These are phyloP conservation scores for peach (Prunus persica) DNA, from an alignment of 306 rosid species.

Conservation along the genomic window DNA sequence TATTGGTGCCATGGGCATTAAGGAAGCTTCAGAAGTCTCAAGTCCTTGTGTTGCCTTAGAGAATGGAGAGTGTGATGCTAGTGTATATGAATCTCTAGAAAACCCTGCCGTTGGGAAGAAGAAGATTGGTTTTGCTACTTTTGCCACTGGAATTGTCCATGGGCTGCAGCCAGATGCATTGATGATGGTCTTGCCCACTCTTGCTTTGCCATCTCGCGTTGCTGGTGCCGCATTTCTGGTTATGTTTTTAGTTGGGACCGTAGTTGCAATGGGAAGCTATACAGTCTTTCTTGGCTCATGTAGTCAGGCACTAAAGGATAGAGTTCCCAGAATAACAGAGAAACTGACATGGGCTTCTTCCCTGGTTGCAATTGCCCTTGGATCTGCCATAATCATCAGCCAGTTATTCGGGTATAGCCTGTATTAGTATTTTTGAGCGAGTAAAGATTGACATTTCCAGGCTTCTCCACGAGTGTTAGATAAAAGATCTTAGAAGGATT, in stretches of 20 bases:
- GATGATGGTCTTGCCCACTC: conserved; percentile 97
- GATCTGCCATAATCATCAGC: conserved; percentile 74
- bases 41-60: conserved; percentile 73
- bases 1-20: conserved; percentile 89
- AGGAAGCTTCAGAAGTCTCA: conserved; percentile 79
- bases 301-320: conserved; percentile 76
- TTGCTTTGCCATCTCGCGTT: conserved; percentile 82
- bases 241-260: conserved; percentile 88
- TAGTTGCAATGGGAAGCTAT: conserved; percentile 92
- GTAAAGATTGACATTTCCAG: conserved; percentile 16
- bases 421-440: conserved; percentile 40
- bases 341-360: conserved; percentile 97
- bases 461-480: conserved; percentile 19
- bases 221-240: conserved; percentile 90
- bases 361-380: conserved; percentile 86
- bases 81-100: conserved; percentile 47
- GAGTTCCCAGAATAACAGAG: conserved; percentile 85
- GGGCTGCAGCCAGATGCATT: conserved; percentile 94
- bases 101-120: conserved; percentile 54
- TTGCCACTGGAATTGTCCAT: conserved; percentile 91
- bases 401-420: conserved; percentile 84
- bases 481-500: conserved; percentile 19
- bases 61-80: conserved; percentile 69
- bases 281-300: conserved; percentile 85
- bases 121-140: conserved; percentile 90